phyloP scores from a whole-genome alignment of 352 stramenopile species.

The Globisporangium paddicum region DNA sequence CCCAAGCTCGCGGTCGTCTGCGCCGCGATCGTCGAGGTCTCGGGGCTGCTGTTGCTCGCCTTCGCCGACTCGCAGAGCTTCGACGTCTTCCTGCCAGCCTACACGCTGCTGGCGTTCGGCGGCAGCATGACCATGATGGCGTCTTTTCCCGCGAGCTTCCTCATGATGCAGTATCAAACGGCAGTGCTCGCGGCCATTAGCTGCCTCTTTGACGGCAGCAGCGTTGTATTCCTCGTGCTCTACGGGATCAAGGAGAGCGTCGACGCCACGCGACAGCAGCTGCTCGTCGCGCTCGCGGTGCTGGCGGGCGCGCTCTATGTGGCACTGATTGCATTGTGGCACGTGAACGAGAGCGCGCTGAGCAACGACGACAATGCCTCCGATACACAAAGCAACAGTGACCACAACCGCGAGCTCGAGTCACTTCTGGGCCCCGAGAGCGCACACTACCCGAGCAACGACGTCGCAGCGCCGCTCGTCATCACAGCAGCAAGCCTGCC shows the following conservation, averaged over 20 bases:
- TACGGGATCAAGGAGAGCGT: constrained; percentile 50
- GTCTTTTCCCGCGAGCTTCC: constrained; percentile 69
- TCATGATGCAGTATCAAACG: constrained; percentile 68
- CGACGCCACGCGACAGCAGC: constrained; percentile 31
- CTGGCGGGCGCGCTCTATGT: constrained; percentile 47
- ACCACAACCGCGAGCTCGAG: constrained; percentile 12
- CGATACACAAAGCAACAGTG: constrained; percentile 8
- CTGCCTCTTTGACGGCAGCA: constrained; percentile 74
- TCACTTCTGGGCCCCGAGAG: constrained; percentile 10
- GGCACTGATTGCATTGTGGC: constrained; percentile 66
- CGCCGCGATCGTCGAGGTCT: constrained; percentile 63
- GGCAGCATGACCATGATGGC: constrained; percentile 81
- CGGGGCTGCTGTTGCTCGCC: constrained; percentile 62
- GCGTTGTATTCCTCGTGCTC: constrained; percentile 67
- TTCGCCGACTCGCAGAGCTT: constrained; percentile 70
- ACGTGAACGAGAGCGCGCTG: constrained; percentile 63
- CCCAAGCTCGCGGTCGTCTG: constrained; percentile 47
- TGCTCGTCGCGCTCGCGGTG: constrained; percentile 50
- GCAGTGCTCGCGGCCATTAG: constrained; percentile 75
- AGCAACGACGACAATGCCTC: constrained; percentile 13
- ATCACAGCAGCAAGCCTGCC: not conserved
- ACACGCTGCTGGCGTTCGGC: constrained; percentile 62
- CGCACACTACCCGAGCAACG: constrained; percentile 21
- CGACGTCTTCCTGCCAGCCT: constrained; percentile 70
- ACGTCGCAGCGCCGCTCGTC: not conserved